A percentile compares a stretch with the other conserved stretches of the same genome.
phyloP scores from a whole-genome alignment of 805 yeast genomes.

The Wickerhamomyces kurtzmanii region DNA sequence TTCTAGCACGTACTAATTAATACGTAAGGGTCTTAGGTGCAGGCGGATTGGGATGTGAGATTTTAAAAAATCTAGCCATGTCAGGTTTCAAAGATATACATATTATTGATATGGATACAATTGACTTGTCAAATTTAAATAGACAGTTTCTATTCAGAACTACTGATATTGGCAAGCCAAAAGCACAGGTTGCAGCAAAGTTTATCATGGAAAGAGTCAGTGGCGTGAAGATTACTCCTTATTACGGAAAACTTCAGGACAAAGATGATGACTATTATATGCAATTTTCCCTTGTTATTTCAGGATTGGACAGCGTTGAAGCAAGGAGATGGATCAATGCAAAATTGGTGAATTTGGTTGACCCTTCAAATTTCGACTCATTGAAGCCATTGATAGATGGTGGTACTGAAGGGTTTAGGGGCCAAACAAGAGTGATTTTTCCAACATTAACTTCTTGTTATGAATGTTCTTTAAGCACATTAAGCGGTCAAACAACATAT shows the following conservation, averaged over 20 bases:
- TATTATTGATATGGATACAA: constrained; percentile 86
- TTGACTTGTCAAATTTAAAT: constrained; percentile 83
- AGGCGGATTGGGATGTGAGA: constrained; percentile 92
- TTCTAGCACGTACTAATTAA: constrained; percentile 2
- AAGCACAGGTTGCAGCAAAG: constrained; percentile 68
- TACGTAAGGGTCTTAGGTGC: constrained; percentile 63
- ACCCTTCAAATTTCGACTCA: constrained; percentile 32
- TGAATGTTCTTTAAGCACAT: constrained; percentile 79
- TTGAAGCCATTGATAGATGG: constrained; percentile 79
- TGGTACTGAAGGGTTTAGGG: constrained; percentile 91
- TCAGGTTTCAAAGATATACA: constrained; percentile 72
- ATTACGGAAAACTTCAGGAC: constrained; percentile 57
- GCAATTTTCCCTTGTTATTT: constrained; percentile 63
- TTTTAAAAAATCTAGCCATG: constrained; percentile 67
- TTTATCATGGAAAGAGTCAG: constrained; percentile 39
- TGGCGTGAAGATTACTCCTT: constrained; percentile 41
- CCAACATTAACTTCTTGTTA: constrained; percentile 87
- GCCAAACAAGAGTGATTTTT: constrained; percentile 79
- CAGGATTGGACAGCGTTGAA: constrained; percentile 84
- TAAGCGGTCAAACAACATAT: constrained; percentile 51
- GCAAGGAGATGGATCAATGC: constrained; percentile 88
- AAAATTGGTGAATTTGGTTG: constrained; percentile 55
- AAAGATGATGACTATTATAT: constrained; percentile 51
- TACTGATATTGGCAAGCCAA: constrained; percentile 76
- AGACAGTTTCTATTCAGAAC: constrained; percentile 82